Percentiles rank a stretch among this genome's conserved stretches.
Conservation (phyloP, 192 early-diverging fungal species). For the Polychytrium aggregatum region DNA sequence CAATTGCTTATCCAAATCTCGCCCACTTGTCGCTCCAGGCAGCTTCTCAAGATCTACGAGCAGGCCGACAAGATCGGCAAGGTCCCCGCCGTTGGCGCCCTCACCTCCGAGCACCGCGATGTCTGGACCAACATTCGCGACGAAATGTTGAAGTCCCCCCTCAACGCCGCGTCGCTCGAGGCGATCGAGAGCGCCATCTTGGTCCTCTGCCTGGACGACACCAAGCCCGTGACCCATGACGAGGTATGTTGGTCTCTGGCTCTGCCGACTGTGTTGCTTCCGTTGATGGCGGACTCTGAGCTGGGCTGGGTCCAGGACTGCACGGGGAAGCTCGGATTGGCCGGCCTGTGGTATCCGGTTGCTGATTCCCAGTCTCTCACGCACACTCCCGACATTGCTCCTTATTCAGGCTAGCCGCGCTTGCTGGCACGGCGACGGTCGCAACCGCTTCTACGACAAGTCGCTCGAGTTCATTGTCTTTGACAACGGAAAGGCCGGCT, state of each 20-base stretch:
- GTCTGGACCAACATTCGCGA: conserved; percentile 80
- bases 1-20: no score
- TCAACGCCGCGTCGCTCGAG: conserved; percentile 62
- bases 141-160: conserved; percentile 48
- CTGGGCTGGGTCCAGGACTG: no score
- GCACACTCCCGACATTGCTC: no score
- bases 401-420: conserved; percentile 61
- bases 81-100: conserved; percentile 66
- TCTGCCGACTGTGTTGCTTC: no score
- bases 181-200: conserved; percentile 80
- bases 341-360: no score
- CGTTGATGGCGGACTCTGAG: no score
- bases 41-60: conserved; percentile 57
- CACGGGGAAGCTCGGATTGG: no score
- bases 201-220: conserved; percentile 83
- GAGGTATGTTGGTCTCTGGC: conserved; percentile 45
- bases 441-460: conserved; percentile 98
- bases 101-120: conserved; percentile 92
- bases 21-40: no score
- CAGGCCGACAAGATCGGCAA: conserved; percentile 53
- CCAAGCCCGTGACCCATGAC: conserved; percentile 75
- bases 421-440: conserved; percentile 93
- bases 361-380: no score
- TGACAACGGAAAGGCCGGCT: conserved; percentile 95
- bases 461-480: conserved; percentile 91